Base-by-base conservation (phyloP, 768 basidiomycete species). In the Austroboletus eburneus region DNA sequence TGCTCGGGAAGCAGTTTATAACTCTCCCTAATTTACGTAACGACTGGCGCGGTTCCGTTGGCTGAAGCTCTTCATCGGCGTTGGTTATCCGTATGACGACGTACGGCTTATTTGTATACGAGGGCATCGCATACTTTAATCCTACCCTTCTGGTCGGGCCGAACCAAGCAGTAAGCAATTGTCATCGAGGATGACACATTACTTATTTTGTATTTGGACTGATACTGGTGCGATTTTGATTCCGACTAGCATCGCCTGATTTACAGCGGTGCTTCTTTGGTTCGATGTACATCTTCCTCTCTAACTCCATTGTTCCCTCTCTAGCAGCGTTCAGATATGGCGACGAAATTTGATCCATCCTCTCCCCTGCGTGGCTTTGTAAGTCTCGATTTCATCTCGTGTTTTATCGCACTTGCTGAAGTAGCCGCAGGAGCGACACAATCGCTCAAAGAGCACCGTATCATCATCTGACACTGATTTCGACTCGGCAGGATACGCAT, bases 11-110 rank as follows among this genome's bases (percentile, higher is more conserved):
- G 81, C 92, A 8, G 91, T 91, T 0, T 91, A 92, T 66, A 96
- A 96, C 72, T 97, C 21, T 83, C 87, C 16, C 68, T 89, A 37
- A 85, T 95, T 24, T 93, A 83, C 66, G 79, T 85, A 7, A 77
- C 79, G 43, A 91, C 87, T 3, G 91, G 90, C 2, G 86, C 87
- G 1, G 73, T 75, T 2, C 75, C 80, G 0, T 62, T 91, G 22
- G 91, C 88, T 3, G 77, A 87, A 53, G 72, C 71, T 1, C 68
- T 91, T 40, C 87, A 87, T 57, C 74, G 80, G 33, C 78, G 78
- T 25, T 95, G 92, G 91, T 69, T 95, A n/a, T 87, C 87, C 2
- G 65, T 93, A 32, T 88, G 62, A 74, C 42, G n/a, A n/a, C n/a
- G 27, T 27, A 27, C 12, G 7, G 27, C 7, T n/a, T n/a, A 27